Evolutionary conservation across 352 stramenopile genomes (phyloP).

Genomic region (Thraustochytrium striatum): DNA sequence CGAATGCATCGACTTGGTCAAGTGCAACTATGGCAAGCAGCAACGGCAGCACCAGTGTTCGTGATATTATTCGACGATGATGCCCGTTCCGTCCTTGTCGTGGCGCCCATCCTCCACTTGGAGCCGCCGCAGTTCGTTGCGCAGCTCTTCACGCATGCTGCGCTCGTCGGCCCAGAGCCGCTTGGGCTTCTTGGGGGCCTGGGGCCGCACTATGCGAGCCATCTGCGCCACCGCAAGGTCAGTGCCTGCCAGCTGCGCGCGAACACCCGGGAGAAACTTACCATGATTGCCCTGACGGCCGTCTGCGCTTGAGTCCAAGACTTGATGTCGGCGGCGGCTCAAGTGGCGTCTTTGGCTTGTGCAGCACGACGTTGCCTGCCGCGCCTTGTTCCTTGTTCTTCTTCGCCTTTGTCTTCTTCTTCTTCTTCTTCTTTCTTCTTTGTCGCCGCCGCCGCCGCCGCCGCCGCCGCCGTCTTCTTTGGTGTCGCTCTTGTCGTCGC

Average conservation of each 20-base stretch:
- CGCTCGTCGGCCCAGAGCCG: not conserved
- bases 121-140: not conserved
- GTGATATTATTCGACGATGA: no score
- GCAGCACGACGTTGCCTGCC: not conserved
- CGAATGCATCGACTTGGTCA: conserved; percentile 34
- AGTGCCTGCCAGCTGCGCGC: not conserved
- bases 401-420: not conserved
- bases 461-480: not conserved
- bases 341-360: not conserved
- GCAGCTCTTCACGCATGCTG: not conserved
- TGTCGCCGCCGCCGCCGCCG: not conserved
- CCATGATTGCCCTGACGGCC: not conserved
- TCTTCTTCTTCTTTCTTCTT: not conserved
- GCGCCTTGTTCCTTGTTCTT: not conserved
- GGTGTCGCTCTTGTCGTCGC: not conserved
- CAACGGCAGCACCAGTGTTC: no score
- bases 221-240: not conserved
- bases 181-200: not conserved
- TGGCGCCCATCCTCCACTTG: no score
- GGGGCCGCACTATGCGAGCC: not conserved
- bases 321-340: not conserved
- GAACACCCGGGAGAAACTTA: not conserved
- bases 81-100: no score
- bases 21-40: not conserved
- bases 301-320: not conserved